These are phyloP conservation scores for Boletus pseudo-olivaceus DNA, from an alignment of 768 basidiomycete species.

Conservation along the genomic window DNA sequence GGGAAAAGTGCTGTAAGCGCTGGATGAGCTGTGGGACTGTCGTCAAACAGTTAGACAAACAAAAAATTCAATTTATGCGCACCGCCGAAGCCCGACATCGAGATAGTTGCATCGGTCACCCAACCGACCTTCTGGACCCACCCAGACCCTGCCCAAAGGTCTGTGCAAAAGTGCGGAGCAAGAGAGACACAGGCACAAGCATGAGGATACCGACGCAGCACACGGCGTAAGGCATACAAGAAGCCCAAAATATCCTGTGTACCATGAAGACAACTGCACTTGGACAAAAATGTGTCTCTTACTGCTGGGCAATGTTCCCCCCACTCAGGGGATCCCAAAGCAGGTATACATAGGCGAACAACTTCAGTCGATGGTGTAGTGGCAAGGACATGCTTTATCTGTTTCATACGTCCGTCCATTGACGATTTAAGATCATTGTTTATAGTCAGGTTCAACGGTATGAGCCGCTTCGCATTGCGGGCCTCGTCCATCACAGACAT, in stretches of 20 bases:
- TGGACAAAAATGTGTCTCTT: slow-evolving; percentile 15
- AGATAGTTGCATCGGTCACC: slow-evolving; percentile 73
- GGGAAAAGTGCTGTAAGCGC: slow-evolving; percentile 71
- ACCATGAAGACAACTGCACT: slow-evolving; percentile 3
- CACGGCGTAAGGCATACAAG: slow-evolving; percentile 59
- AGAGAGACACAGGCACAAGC: slow-evolving; percentile 69
- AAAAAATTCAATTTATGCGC: slow-evolving; percentile 24
- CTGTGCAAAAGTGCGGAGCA: slow-evolving; percentile 57
- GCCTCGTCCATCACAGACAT: slow-evolving; percentile 45
- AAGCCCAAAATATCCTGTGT: slow-evolving; percentile 67
- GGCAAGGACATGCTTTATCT: slow-evolving; percentile 29
- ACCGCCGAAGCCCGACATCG: slow-evolving; percentile 79
- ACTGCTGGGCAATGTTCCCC: slow-evolving; percentile 60
- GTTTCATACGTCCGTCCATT: slow-evolving; percentile 25
- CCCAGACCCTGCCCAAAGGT: slow-evolving; percentile 56
- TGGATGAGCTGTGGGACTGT: slow-evolving; percentile 60
- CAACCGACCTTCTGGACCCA: slow-evolving; percentile 81
- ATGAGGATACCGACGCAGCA: slow-evolving; percentile 55
- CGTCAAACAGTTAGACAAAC: slow-evolving; percentile 3
- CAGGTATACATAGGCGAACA: slow-evolving; percentile 59
- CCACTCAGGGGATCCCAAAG: slow-evolving; percentile 65
- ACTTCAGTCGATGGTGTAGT: slow-evolving; percentile 33
- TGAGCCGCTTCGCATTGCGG: slow-evolving; percentile 36
- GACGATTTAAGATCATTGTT: slow-evolving; percentile 18
- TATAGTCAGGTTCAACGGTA: slow-evolving; percentile 24